A percentile compares a stretch with the other conserved stretches of the same genome.
Conservation (phyloP, 768 basidiomycete genomes). For the Vishniacozyma victoriae region DNA sequence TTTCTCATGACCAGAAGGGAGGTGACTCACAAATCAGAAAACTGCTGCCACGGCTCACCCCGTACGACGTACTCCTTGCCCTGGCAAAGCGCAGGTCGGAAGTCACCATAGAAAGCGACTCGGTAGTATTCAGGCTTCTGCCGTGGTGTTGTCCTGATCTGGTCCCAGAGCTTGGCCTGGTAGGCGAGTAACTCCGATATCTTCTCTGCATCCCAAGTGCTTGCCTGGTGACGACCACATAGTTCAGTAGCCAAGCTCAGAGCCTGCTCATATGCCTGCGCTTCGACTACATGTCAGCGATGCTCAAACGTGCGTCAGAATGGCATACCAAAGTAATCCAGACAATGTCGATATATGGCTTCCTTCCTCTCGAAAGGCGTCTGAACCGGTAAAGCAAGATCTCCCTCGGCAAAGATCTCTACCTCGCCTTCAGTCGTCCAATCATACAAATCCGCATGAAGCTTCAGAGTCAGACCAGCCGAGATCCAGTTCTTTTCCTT, state of each 20-base stretch:
- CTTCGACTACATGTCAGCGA: neutral
- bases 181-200: slow-evolving; percentile 79
- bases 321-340: slow-evolving; percentile 79
- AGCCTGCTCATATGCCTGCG: slow-evolving; percentile 90
- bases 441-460: slow-evolving; percentile 87
- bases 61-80: slow-evolving; percentile 92
- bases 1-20: slow-evolving; percentile 18
- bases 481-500: slow-evolving; percentile 13
- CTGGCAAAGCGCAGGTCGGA: slow-evolving; percentile 68
- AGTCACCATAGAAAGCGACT: slow-evolving; percentile 84
- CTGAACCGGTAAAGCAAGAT: slow-evolving; percentile 61
- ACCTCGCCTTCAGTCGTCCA: slow-evolving; percentile 58
- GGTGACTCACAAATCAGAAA: slow-evolving; percentile 34
- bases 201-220: slow-evolving; percentile 85
- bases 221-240: slow-evolving; percentile 75
- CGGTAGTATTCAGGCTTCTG: slow-evolving; percentile 91
- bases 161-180: slow-evolving; percentile 78
- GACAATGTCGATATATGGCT: slow-evolving; percentile 77
- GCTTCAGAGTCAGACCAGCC: slow-evolving; percentile 83
- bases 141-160: slow-evolving; percentile 67
- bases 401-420: slow-evolving; percentile 14
- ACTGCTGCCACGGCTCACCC: slow-evolving; percentile 92
- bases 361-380: slow-evolving; percentile 92
- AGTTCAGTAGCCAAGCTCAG: slow-evolving; percentile 90
- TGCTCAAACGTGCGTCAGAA: too few species aligned